These are phyloP conservation scores for Nepenthes gracilis DNA, from an alignment of 148 eudicot species.

Conservation along the genomic window DNA sequence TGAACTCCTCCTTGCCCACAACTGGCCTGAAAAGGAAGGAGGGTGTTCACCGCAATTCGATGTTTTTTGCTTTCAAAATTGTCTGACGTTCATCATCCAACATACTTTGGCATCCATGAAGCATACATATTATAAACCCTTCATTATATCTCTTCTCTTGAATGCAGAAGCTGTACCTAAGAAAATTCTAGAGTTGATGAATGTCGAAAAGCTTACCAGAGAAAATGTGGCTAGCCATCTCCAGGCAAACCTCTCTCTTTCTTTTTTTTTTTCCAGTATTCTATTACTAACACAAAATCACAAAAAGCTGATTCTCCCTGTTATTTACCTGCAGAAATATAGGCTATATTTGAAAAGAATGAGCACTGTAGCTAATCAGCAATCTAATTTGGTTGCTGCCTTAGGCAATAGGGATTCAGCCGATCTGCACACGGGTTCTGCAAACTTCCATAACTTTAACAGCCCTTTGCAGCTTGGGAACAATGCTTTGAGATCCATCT, in stretches of 20 bases:
- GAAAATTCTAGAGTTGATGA: slow-evolving; percentile 88
- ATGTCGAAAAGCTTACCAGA: slow-evolving; percentile 77
- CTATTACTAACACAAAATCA: neutral
- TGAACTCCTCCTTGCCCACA: no score
- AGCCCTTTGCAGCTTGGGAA: slow-evolving; percentile 22
- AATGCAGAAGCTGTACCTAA: slow-evolving; percentile 83
- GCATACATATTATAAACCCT: neutral
- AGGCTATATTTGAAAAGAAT: slow-evolving; percentile 66
- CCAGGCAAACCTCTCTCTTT: slow-evolving; percentile 31
- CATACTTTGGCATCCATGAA: neutral
- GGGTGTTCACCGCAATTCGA: no score
- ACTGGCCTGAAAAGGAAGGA: no score
- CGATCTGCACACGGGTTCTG: slow-evolving; percentile 29
- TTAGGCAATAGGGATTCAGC: slow-evolving; percentile 38
- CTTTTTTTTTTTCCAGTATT: neutral
- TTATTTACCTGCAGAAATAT: slow-evolving; percentile 55
- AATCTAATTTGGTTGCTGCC: slow-evolving; percentile 54
- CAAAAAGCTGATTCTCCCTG: slow-evolving; percentile 1
- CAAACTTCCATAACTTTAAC: slow-evolving; percentile 26
- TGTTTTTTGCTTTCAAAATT: no score
- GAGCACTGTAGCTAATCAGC: slow-evolving; percentile 42
- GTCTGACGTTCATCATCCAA: neutral
- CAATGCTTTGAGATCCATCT: slow-evolving; percentile 24
- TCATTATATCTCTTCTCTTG: neutral
- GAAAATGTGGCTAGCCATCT: slow-evolving; percentile 99